Base-by-base conservation (phyloP, 2,329 filamentous ascomycete species). In the Periconia sp. region DNA sequence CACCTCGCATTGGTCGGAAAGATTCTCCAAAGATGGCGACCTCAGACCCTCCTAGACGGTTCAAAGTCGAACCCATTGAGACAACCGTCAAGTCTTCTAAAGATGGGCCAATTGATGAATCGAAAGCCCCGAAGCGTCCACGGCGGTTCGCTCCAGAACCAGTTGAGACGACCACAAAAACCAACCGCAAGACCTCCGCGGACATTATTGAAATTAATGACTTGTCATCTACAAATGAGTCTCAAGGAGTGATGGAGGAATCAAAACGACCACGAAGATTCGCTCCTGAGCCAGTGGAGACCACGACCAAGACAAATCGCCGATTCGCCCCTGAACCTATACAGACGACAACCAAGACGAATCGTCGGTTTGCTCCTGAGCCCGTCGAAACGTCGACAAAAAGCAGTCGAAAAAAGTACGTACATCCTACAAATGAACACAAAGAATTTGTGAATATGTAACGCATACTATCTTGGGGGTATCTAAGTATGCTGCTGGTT, bases 241-340 rank as follows among this genome's bases (percentile, higher is more conserved):
- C 40, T 19, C 40, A 47, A 18, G 19, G 16, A 15, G 26, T 46
- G 19, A 23, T 10, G 23, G 13, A 38, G 10, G 28, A 35, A 6
- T 4, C 36, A 10, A 54, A 51, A 18, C 31, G 38, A n/a, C 18
- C 18, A 25, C 53, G 70, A 36, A 83, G 82, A 57, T 89, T 89
- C 70, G 78, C 77, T 32, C 85, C 86, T 28, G 78, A 86, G 42
- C 85, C 86, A 15, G 82, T 91, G 50, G 87, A 91, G 68, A 89
- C 86, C 11, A 80, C 82, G 29, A 40, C 39, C 25, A 57, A 52
- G 24, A 79, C 79, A 25, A 81, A 79, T 23, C 79, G 83, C 36
- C 83, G 51, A 32, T 66, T 67, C 40, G 61, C 57, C 26, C 50
- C 59, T 22, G 52, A 68, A 36, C 61, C 64, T 11, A 24, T 66